phyloP scores from a whole-genome alignment of 495 filamentous ascomycete species.

The Physcia stellaris region DNA sequence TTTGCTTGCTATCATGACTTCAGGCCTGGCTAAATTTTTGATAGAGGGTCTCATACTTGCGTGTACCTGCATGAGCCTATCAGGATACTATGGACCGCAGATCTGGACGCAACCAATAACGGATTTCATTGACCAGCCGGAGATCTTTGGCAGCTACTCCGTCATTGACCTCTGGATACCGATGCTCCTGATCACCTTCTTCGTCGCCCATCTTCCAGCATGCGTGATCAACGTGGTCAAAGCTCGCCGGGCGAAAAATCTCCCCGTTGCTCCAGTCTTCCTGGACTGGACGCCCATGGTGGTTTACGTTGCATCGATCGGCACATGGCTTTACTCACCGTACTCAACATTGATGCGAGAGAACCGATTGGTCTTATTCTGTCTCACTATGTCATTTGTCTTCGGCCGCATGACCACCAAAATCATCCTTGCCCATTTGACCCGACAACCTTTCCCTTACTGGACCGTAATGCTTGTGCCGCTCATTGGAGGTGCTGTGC shows the following conservation, averaged over 20 bases:
- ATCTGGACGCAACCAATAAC: slow-evolving; percentile 71
- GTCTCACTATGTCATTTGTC: slow-evolving; percentile 85
- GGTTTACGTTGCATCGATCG: slow-evolving; percentile 57
- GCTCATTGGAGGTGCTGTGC: slow-evolving; percentile 66
- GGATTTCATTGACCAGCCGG: slow-evolving; percentile 43
- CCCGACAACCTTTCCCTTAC: slow-evolving; percentile 86
- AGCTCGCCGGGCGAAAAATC: slow-evolving; percentile 54
- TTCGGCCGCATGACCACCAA: slow-evolving; percentile 99
- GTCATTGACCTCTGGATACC: slow-evolving; percentile 81
- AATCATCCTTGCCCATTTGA: slow-evolving; percentile 93
- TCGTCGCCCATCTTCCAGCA: slow-evolving; percentile 67
- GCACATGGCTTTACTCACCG: slow-evolving; percentile 78
- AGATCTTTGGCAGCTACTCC: slow-evolving; percentile 49
- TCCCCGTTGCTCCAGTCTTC: slow-evolving; percentile 75
- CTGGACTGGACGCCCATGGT: slow-evolving; percentile 89
- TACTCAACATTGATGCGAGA: slow-evolving; percentile 64
- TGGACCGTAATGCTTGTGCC: slow-evolving; percentile 88
- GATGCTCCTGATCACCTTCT: slow-evolving; percentile 55
- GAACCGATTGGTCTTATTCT: slow-evolving; percentile 84
- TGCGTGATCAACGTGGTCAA: slow-evolving; percentile 68
- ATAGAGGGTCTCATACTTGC: slow-evolving; percentile 79
- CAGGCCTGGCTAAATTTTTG: slow-evolving; percentile 6
- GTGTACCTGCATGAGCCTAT: slow-evolving; percentile 68
- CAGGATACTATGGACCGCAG: slow-evolving; percentile 73
- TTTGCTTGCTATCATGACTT: background rate